These are phyloP conservation scores for Aegilops tauschii DNA, from an alignment of 176 grass and related monocot genomes.

Conservation along the genomic window DNA sequence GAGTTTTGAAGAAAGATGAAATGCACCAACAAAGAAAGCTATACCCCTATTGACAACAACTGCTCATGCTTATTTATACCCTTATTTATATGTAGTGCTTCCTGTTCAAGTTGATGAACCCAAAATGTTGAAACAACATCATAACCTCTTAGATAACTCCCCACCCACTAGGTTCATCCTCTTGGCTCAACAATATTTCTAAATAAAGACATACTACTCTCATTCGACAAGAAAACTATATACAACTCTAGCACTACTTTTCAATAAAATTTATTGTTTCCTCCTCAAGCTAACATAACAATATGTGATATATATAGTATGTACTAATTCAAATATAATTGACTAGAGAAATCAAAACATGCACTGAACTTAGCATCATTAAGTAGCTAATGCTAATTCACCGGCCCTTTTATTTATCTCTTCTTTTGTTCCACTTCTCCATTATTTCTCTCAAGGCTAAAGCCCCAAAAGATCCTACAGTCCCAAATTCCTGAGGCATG, in stretches of 20 bases:
- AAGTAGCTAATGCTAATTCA: conserved; percentile 27
- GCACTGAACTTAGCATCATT: conserved; percentile 27
- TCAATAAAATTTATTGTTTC: not conserved
- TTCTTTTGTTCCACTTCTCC: conserved; percentile 20
- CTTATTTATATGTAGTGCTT: conserved; percentile 24
- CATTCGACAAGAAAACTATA: conserved; percentile 18
- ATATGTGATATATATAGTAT: not conserved
- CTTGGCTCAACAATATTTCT: conserved; percentile 28
- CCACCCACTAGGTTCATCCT: conserved; percentile 7
- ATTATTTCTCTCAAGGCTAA: not conserved
- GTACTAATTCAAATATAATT: not conserved
- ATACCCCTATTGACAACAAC: not conserved
- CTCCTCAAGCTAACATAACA: conserved; percentile 8
- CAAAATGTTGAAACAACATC: conserved; percentile 33
- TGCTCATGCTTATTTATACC: not conserved
- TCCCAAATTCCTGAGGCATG: conserved; percentile 11
- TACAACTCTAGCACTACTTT: conserved; percentile 3
- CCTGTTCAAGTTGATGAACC: conserved; percentile 25
- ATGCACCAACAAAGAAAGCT: too few species aligned
- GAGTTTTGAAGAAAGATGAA: not conserved
- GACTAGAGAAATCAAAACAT: not conserved
- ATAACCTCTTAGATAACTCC: conserved; percentile 27
- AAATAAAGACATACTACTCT: conserved; percentile 27
- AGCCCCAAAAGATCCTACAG: conserved; percentile 4
- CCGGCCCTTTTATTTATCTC: not conserved